Evolutionary conservation across 208 protist genomes (phyloP).

Genomic region (Leishmania amazonensis): DNA sequence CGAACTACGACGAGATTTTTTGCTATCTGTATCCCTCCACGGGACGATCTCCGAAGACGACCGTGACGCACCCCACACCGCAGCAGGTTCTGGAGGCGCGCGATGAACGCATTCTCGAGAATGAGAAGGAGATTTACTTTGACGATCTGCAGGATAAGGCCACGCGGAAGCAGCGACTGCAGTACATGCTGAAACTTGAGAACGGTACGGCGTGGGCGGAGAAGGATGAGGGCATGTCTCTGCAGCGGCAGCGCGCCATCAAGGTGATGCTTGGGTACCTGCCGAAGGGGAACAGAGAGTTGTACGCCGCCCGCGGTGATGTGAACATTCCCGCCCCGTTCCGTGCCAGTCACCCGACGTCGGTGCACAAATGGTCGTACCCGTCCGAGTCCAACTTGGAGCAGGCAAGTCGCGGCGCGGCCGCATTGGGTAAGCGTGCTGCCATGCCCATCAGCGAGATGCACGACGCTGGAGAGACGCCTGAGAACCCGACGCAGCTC

Average conservation of each 20-base stretch:
- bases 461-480: slow-evolving; percentile 83
- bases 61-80: slow-evolving; percentile 71
- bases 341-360: slow-evolving; percentile 81
- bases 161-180: slow-evolving; percentile 54
- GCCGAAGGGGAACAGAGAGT: slow-evolving; percentile 85
- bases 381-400: slow-evolving; percentile 83
- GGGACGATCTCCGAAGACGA: slow-evolving; percentile 75
- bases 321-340: slow-evolving; percentile 84
- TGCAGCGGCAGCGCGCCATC: slow-evolving; percentile 83
- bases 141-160: slow-evolving; percentile 72
- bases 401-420: slow-evolving; percentile 79
- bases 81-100: slow-evolving; percentile 53
- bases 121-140: slow-evolving; percentile 84
- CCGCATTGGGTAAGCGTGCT: slow-evolving; percentile 80
- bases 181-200: slow-evolving; percentile 69
- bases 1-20: slow-evolving; percentile 83
- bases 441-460: slow-evolving; percentile 86
- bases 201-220: slow-evolving; percentile 86
- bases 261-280: slow-evolving; percentile 90
- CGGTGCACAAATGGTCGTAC: slow-evolving; percentile 69
- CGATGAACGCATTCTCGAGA: slow-evolving; percentile 68
- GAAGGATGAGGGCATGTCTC: slow-evolving; percentile 86
- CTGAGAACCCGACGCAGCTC: slow-evolving; percentile 77
- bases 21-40: slow-evolving; percentile 89
- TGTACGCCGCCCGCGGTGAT: slow-evolving; percentile 86